Conservation (phyloP, 2,329 filamentous ascomycete species). For the Chalara sp. region DNA sequence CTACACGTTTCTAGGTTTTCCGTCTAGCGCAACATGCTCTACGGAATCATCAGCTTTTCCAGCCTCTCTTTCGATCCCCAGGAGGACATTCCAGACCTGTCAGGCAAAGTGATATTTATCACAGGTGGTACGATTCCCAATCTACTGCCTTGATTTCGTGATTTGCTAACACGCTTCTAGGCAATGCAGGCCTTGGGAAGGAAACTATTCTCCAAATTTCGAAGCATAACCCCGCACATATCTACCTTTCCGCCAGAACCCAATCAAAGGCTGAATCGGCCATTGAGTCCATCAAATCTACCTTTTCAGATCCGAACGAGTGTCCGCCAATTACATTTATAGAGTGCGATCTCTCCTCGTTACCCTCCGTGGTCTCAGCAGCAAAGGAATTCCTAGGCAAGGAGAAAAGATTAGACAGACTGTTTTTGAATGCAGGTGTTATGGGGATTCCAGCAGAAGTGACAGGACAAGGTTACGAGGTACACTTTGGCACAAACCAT, state of each 20-base stretch:
- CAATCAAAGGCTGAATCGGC: conserved; percentile 30
- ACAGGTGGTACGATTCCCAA: background rate
- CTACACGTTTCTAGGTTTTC: no score
- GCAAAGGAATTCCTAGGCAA: conserved; percentile 26
- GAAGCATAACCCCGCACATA: conserved; percentile 31
- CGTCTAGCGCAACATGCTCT: background rate
- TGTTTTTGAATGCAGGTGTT: conserved; percentile 40
- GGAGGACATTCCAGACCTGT: background rate
- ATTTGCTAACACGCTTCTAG: conserved; percentile 1
- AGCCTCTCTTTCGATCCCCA: background rate
- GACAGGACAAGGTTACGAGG: conserved; percentile 40
- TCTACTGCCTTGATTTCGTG: background rate
- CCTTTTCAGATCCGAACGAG: conserved; percentile 12
- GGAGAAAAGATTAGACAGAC: conserved; percentile 33
- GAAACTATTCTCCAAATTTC: conserved; percentile 32
- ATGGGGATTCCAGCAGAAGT: conserved; percentile 31
- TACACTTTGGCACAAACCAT: conserved; percentile 42
- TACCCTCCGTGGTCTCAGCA: conserved; percentile 36
- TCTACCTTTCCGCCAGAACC: conserved; percentile 31
- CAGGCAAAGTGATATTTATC: background rate
- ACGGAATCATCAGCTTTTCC: background rate
- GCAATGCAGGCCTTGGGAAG: conserved; percentile 37
- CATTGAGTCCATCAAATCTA: conserved; percentile 30
- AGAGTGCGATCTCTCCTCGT: conserved; percentile 37
- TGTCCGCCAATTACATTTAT: conserved; percentile 28